Base-by-base conservation (phyloP, 352 stramenopile species). In the Globisporangium nagaii region DNA sequence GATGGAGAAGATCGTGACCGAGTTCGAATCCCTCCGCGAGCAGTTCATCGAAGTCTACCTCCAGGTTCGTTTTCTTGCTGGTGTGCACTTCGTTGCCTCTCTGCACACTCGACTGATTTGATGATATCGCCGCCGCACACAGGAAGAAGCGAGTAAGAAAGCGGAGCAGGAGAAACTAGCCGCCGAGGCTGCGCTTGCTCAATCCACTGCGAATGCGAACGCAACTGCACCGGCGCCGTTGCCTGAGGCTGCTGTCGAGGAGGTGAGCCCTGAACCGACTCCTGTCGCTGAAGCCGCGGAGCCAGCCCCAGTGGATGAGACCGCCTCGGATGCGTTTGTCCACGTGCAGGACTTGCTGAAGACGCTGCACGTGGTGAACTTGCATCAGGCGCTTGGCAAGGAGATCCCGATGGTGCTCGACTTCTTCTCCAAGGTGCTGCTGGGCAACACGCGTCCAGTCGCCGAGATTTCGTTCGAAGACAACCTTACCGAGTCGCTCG, bases 361-460 rank as follows among this genome's bases (percentile, higher is more conserved):
- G 65, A 78, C 76, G 30, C 62, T 93, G 57, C 84, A 93, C 39
- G 71, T 83, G 27, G 84, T 93, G 48, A 90, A 85, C 50, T 55
- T 89, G 27, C 71, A 90, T 55, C 79, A 91, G 35, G 69, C 71
- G 10, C 56, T 90, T 39, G 73, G 74, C 11, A 79, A 90, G 45
- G 79, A 91, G 10, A 75, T 93, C 17, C 84, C 84, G 3, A 86
- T 86, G 63, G 84, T 89, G 41, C 57, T 93, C 25, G 84, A 93
- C 56, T 93, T 86, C 56, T 93, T 90, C 49, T 82, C 77, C 25
- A 91, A 93, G 69, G 73, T 91, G 9, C 36, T 93, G 53, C 62
- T 91, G n/a, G 84, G 84, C 43, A 89, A 81, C 45, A 93, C 84
- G 13, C 81, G 84, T 4, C 80, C 79, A 1, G 79, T 79, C 4